Evolutionary conservation across 2,329 filamentous ascomycete species (phyloP), one percentile per base, ranked within the genome.

Genomic region (Decorospora gaudefroyi): DNA sequence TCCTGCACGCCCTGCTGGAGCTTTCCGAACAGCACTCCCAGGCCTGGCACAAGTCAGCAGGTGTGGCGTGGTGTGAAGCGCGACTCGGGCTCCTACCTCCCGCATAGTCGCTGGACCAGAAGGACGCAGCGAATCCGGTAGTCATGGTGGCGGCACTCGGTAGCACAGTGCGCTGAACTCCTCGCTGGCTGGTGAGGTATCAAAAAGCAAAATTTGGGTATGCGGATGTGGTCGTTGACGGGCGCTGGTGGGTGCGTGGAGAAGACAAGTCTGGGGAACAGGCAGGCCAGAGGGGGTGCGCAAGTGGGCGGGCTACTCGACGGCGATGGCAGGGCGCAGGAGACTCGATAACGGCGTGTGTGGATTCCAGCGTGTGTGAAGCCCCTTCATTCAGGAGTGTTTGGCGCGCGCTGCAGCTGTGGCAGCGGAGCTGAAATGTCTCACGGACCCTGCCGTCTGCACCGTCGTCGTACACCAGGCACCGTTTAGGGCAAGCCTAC

Each of bases 71-170:
- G 27, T 16, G 33, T 27, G 33, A 25, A 15, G 30, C 37, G 38
- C 18, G 51, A 26, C 34, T 34, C 38, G 80, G 70, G 76, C 88
- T 42, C 82, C 70, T 77, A 90, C 87, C 91, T 78, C 88, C 90
- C 70, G 92, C 92, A 79, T 97, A 97, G 80, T 99, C 93, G 69
- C 84, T 83, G 51, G 93, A 96, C 93, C 93, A 99, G 76, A 99
- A 97, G 36, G 91, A 96, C 75, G 92, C 90, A 60, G 90, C 85
- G 74, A 99, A 97, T 64, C 88, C 68, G 21, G 66, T 57, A 37
- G 64, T 53, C 65, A 69, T 69, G 34, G 40, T 55, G 53, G 51
- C 52, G 51, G 53, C 43, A 31, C 42, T 23, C 23, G 19, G 30
- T 45, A 37, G 46, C 17, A 42, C 47, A 46, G 46, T 39, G 27